Evolutionary conservation across 306 rosid genomes (phyloP).

Genomic region (Herpetospermum pedunculosum): DNA sequence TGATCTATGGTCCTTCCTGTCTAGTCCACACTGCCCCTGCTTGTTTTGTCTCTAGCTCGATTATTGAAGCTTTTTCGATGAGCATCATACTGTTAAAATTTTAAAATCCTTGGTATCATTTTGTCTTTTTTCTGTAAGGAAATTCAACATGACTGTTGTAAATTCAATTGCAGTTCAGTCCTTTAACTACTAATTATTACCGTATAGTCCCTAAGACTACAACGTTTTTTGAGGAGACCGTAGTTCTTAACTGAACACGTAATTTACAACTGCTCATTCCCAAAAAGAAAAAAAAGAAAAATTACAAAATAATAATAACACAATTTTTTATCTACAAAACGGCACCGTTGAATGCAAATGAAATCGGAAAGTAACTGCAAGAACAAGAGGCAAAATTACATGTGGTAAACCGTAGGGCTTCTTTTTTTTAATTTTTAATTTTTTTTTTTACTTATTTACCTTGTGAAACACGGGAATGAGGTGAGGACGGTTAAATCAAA

Average conservation of each 20-base stretch:
- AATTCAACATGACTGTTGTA: background rate
- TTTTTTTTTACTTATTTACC: constrained; percentile 11
- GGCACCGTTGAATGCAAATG: background rate
- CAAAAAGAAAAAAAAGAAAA: background rate
- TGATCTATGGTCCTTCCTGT: background rate
- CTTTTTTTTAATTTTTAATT: background rate
- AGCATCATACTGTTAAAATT: background rate
- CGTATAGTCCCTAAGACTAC: background rate
- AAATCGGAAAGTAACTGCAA: constrained; percentile 2
- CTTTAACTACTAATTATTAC: background rate
- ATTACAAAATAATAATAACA: background rate
- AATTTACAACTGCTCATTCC: constrained; percentile 20
- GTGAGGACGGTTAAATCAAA: constrained; percentile 36
- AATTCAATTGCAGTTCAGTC: background rate
- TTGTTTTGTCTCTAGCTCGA: background rate
- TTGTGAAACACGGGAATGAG: constrained; percentile 11
- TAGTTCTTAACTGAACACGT: background rate
- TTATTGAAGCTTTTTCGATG: background rate
- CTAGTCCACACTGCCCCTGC: background rate
- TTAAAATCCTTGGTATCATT: background rate
- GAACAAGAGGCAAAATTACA: constrained; percentile 1
- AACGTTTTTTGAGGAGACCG: too few relatives aligned
- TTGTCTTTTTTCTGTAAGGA: background rate
- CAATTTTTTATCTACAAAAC: constrained; percentile 27
- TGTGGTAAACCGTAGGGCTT: background rate